A percentile compares a stretch with the other conserved stretches of the same genome.
Conservation (phyloP, 805 yeast genomes). For the Kluyveromyces lactis region DNA sequence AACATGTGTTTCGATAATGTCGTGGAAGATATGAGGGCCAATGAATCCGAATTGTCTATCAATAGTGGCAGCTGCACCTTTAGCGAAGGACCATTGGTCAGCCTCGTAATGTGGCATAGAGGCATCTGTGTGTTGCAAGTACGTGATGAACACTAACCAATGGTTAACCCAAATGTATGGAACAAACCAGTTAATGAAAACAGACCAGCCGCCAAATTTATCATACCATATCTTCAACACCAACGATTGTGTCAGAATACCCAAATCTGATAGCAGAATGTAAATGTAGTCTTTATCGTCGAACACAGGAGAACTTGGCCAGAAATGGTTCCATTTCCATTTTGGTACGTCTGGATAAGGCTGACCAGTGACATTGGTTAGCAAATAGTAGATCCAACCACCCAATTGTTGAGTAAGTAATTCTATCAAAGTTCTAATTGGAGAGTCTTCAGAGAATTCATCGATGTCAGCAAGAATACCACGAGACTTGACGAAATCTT, state of each 20-base stretch:
- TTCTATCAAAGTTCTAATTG: conserved; percentile 48
- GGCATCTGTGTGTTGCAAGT: conserved; percentile 75
- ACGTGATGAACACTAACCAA: conserved; percentile 84
- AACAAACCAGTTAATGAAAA: conserved; percentile 59
- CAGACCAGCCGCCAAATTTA: conserved; percentile 52
- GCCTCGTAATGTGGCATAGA: conserved; percentile 73
- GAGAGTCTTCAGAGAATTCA: conserved; percentile 67
- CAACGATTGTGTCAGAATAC: conserved; percentile 45
- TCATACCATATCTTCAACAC: conserved; percentile 53
- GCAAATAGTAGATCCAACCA: conserved; percentile 65
- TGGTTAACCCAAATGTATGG: conserved; percentile 81
- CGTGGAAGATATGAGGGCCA: conserved; percentile 75
- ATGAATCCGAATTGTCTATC: conserved; percentile 79
- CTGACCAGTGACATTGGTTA: conserved; percentile 73
- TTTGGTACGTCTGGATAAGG: conserved; percentile 39
- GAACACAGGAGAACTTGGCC: conserved; percentile 65
- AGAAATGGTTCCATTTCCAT: conserved; percentile 55
- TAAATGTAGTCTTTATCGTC: conserved; percentile 66
- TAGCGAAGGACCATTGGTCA: conserved; percentile 71
- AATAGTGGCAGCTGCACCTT: conserved; percentile 86
- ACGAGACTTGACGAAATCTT: conserved; percentile 37
- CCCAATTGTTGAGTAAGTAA: conserved; percentile 63
- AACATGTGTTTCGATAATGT: conserved; percentile 84
- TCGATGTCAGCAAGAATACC: conserved; percentile 32
- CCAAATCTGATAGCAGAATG: conserved; percentile 65